Evolutionary conservation across 345 rosid species (phyloP).

Genomic region (Fremontodendron californicum): DNA sequence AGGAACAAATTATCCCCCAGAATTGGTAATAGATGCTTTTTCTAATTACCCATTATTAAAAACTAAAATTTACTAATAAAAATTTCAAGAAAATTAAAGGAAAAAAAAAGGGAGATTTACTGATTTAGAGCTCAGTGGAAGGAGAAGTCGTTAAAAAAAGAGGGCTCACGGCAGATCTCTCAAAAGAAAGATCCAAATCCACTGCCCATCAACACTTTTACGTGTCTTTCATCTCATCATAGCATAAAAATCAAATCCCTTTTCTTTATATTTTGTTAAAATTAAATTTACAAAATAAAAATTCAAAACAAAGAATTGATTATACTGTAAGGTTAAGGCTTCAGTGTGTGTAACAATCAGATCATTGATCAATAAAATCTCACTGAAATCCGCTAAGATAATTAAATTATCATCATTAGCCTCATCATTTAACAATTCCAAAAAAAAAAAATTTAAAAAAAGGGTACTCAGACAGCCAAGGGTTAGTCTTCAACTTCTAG

Average conservation of each 20-base stretch:
- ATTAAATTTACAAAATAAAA: background rate
- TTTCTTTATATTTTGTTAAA: background rate
- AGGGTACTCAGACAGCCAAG: conserved; percentile 99
- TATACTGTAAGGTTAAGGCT: conserved; percentile 26
- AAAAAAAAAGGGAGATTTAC: background rate
- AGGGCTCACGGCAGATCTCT: conserved; percentile 75
- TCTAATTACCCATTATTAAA: background rate
- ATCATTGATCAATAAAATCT: conserved; percentile 68
- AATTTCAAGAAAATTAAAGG: background rate
- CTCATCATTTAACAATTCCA: conserved; percentile 8
- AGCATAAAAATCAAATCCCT: conserved; percentile 30
- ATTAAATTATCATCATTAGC: conserved; percentile 75
- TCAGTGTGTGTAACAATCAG: conserved; percentile 99
- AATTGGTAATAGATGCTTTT: conserved; percentile 91
- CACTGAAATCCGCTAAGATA: conserved; percentile 99
- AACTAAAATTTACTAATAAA: no score
- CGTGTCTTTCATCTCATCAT: conserved; percentile 70
- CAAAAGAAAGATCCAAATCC: conserved; percentile 35
- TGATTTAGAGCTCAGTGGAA: conserved; percentile 85
- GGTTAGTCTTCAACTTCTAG: conserved; percentile 83
- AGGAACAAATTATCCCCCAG: conserved; percentile 66
- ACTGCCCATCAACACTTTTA: conserved; percentile 71
- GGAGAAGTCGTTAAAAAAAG: conserved; percentile 83
- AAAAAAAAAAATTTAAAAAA: background rate
- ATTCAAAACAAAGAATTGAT: background rate